phyloP scores from a whole-genome alignment of 352 stramenopile species.

The Globisporangium carolinianum region DNA sequence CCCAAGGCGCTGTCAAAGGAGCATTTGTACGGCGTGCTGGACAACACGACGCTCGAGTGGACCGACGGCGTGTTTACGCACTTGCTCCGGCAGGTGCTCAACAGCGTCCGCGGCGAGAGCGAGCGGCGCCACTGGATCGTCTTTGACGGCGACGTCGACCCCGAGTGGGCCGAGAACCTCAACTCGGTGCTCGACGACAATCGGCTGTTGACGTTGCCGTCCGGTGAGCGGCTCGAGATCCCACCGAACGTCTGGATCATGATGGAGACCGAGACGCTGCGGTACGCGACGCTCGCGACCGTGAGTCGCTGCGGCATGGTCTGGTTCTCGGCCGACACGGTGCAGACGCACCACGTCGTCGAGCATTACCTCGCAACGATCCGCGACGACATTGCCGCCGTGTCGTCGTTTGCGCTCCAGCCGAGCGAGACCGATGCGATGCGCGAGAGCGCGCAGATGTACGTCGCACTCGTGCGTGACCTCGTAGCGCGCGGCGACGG shows the following conservation, averaged over 20 bases:
- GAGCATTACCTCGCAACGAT: constrained; percentile 81
- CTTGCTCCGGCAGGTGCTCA: constrained; percentile 93
- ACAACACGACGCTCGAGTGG: constrained; percentile 99
- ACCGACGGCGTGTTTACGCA: constrained; percentile 99
- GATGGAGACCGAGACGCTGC: constrained; percentile 99
- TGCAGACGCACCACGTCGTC: constrained; percentile 91
- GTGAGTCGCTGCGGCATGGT: constrained; percentile 99
- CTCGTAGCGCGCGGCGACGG: constrained; percentile 45
- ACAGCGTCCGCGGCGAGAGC: constrained; percentile 96
- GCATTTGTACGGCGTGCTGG: constrained; percentile 97
- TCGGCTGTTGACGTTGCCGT: constrained; percentile 98
- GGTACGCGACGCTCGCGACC: constrained; percentile 98
- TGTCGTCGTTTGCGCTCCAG: constrained; percentile 64
- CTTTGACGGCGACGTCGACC: constrained; percentile 99
- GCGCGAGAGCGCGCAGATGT: constrained; percentile 58
- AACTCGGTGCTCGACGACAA: constrained; percentile 99
- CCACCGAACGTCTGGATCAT: constrained; percentile 99
- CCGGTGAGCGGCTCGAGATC: constrained; percentile 97
- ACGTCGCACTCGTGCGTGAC: constrained; percentile 50
- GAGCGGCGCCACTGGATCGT: constrained; percentile 98
- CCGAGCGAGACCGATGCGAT: constrained; percentile 55
- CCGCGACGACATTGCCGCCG: constrained; percentile 46
- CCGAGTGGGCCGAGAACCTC: constrained; percentile 99
- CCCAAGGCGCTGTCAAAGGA: constrained; percentile 99
- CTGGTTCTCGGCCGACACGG: constrained; percentile 97